phyloP scores from a whole-genome alignment of 139 green algal species.

The Penium margaritaceum region DNA sequence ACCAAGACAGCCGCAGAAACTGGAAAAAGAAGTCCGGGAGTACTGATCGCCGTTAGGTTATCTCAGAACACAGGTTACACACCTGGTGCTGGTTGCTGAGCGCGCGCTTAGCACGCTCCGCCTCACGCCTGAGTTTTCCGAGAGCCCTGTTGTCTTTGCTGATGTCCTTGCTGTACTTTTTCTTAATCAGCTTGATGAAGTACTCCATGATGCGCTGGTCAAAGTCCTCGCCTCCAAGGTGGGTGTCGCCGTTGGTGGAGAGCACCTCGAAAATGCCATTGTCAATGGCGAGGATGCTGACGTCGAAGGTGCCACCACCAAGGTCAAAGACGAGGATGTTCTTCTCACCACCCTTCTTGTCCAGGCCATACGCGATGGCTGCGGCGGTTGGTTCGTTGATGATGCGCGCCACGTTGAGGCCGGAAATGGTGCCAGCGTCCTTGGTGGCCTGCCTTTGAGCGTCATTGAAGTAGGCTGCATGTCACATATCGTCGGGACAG shows the following conservation, averaged over 20 bases:
- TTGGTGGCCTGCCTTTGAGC: conserved; percentile 95
- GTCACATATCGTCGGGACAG: too few relatives aligned
- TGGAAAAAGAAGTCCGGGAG: too few relatives aligned
- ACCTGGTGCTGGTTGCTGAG: conserved; percentile 89
- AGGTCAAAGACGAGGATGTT: conserved; percentile 99
- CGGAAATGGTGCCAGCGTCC: conserved; percentile 74
- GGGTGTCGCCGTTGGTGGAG: conserved; percentile 88
- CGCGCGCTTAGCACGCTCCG: conserved; percentile 93
- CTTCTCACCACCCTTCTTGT: conserved; percentile 77
- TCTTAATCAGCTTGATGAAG: conserved; percentile 99
- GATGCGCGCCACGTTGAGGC: conserved; percentile 85
- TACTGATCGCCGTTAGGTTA: too few relatives aligned
- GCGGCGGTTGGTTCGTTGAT: conserved; percentile 97
- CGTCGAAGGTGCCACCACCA: conserved; percentile 97
- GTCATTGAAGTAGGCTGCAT: conserved; percentile 96
- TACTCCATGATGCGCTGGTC: conserved; percentile 97
- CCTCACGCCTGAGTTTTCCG: conserved; percentile 90
- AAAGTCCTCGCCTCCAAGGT: conserved; percentile 97
- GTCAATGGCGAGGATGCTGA: conserved; percentile 97
- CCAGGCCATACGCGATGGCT: conserved; percentile 91
- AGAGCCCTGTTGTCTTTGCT: conserved; percentile 79
- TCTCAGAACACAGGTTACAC: too few relatives aligned
- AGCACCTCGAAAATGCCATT: conserved; percentile 94
- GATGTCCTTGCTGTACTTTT: conserved; percentile 90
- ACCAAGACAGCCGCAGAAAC: too few relatives aligned